Conservation (phyloP, 352 stramenopile species). For the Globisporangium megalacanthum region DNA sequence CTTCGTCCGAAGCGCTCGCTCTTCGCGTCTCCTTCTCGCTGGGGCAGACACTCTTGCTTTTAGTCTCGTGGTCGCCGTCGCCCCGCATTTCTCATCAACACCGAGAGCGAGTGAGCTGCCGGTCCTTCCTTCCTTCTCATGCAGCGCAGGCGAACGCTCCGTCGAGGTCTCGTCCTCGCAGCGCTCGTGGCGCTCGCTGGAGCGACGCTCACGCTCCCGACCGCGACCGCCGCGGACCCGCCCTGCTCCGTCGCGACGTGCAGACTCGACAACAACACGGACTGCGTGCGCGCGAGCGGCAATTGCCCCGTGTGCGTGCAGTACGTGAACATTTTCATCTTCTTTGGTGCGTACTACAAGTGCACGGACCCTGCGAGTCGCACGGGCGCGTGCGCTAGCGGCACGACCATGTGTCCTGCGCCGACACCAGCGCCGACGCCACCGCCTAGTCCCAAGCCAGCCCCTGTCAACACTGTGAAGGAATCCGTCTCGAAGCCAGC, state of each 20-base stretch:
- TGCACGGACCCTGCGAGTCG: slow-evolving; percentile 9
- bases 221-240: neutral
- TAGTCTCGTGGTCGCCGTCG: neutral
- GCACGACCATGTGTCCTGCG: slow-evolving; percentile 1
- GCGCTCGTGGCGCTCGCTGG: neutral
- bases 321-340: neutral
- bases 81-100: neutral
- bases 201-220: neutral
- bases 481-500: too few relatives aligned
- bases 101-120: neutral
- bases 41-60: neutral
- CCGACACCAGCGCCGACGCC: neutral
- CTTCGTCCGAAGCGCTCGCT: neutral
- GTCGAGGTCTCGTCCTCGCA: neutral
- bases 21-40: neutral
- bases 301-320: slow-evolving; percentile 10
- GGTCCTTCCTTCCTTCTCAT: neutral
- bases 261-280: neutral
- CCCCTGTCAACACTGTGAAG: too few relatives aligned
- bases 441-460: too few relatives aligned
- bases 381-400: slow-evolving; percentile 3
- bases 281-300: slow-evolving; percentile 10
- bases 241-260: slow-evolving; percentile 7
- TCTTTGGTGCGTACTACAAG: neutral
- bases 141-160: neutral